phyloP scores from a whole-genome alignment of 352 stramenopile species.

The Phytophthora agathidicida region DNA sequence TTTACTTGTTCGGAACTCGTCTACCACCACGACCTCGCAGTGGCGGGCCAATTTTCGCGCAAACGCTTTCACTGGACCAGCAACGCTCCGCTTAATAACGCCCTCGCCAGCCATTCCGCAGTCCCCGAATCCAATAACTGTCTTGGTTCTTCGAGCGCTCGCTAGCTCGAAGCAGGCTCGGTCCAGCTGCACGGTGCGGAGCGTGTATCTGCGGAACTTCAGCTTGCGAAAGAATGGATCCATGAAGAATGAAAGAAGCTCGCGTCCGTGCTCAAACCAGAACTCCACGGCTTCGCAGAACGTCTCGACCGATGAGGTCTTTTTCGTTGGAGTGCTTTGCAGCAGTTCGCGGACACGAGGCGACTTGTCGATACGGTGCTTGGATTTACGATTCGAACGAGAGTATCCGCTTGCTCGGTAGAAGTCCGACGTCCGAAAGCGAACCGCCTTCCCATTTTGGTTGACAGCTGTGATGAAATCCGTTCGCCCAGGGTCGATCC shows the following conservation, averaged over 20 bases:
- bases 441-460: not conserved
- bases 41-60: not conserved
- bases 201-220: not conserved
- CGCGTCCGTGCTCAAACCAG: not conserved
- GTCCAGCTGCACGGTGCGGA: not conserved
- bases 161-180: conserved; percentile 1
- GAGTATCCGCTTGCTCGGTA: not conserved
- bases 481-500: not conserved
- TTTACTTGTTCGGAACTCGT: conserved; percentile 5
- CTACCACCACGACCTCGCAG: conserved; percentile 17
- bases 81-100: not conserved
- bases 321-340: conserved; percentile 1
- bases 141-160: not conserved
- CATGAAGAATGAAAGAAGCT: not conserved
- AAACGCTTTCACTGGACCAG: not conserved
- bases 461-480: not conserved
- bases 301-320: not conserved
- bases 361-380: conserved; percentile 8
- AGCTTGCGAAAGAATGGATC: not conserved
- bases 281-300: not conserved
- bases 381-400: conserved; percentile 1
- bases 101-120: not conserved
- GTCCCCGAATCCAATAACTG: not conserved
- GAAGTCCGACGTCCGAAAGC: not conserved
- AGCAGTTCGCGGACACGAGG: not conserved